Percentiles rank a stretch among this genome's conserved stretches.
phyloP scores from a whole-genome alignment of 2,329 filamentous ascomycete species.

The Fusarium sp. region DNA sequence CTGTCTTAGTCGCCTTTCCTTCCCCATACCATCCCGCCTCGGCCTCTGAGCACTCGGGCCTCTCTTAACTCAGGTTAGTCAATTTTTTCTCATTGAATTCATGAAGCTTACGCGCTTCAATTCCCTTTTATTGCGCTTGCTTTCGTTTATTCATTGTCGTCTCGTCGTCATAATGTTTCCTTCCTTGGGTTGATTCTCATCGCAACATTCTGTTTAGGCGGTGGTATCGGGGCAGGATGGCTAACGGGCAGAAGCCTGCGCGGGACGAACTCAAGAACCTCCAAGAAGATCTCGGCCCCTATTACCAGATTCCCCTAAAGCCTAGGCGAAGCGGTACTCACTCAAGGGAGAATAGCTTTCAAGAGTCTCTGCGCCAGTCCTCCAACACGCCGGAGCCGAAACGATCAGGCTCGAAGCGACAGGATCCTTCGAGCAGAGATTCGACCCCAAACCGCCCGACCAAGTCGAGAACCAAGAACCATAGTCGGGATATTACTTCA shows the following conservation, averaged over 20 bases:
- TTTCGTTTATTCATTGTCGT: background rate
- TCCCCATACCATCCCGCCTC: constrained; percentile 40
- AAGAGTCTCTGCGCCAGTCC: constrained; percentile 35
- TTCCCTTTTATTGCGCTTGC: background rate
- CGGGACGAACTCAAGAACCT: constrained; percentile 49
- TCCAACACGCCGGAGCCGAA: constrained; percentile 42
- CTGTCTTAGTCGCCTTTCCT: constrained; percentile 35
- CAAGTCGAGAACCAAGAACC: constrained; percentile 36
- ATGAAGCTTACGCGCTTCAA: constrained; percentile 10
- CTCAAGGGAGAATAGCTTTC: constrained; percentile 38
- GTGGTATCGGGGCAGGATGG: constrained; percentile 46
- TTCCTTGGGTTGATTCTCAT: constrained; percentile 45
- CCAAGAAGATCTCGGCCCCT: constrained; percentile 48
- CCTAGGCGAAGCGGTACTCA: constrained; percentile 38
- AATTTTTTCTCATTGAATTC: constrained; percentile 4
- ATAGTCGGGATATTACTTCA: constrained; percentile 27
- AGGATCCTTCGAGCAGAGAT: constrained; percentile 41
- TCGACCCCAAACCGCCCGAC: constrained; percentile 39
- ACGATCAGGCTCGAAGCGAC: constrained; percentile 36
- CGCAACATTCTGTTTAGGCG: constrained; percentile 44
- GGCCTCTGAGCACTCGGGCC: constrained; percentile 31
- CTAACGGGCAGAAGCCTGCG: constrained; percentile 48
- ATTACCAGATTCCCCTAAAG: constrained; percentile 43
- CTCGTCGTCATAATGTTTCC: constrained; percentile 27
- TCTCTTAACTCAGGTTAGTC: constrained; percentile 36